Evolutionary conservation across 441 rosid species (phyloP), one percentile per base, ranked within the genome.

Genomic region (Syzygium malaccense): DNA sequence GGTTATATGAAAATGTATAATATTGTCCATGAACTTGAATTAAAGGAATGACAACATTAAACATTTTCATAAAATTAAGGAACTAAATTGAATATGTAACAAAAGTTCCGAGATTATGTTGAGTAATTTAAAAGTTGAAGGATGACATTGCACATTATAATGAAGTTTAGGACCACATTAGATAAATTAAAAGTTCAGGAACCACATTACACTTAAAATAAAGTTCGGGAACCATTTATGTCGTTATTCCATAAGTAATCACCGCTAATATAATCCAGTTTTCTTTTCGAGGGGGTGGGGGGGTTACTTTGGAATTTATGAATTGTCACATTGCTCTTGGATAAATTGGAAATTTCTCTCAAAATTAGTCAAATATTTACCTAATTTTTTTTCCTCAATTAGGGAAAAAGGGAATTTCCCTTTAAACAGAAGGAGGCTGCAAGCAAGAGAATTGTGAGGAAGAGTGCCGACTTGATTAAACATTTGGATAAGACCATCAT

Each of bases 241-340:
- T 45, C 48, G 8, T 45, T 45, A 45, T 45, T 45, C 1, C 45
- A 41, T 41, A 41, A 62, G n/a, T 62, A 64, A 15, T 30, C 68
- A n/a, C 30, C 33, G 14, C 18, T 30, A 3, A 18, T 30, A 8
- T 30, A 30, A 64, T 64, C 6, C 20, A 4, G 7, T 15, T 30
- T 64, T 64, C 0, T 13, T 13, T 13, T 58, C 3, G 3, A 1
- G 3, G 7, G n/a, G 8, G 7, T 1, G 6, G 28, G 0, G 17
- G 30, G 18, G 9, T 15, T 30, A 15, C 7, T 64, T 64, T 30
- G 41, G 23, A 64, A 64, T 30, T 64, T 30, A 9, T 0, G 75
- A 64, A 8, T 17, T 30, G 13, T 2, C 12, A 17, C 3, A 33
- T 64, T 33, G 8, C 48, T 19, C 48, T 20, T 1, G 26, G 26